Conservation (phyloP, 2,329 filamentous ascomycete genomes). For the Fusarium zealandicum region DNA sequence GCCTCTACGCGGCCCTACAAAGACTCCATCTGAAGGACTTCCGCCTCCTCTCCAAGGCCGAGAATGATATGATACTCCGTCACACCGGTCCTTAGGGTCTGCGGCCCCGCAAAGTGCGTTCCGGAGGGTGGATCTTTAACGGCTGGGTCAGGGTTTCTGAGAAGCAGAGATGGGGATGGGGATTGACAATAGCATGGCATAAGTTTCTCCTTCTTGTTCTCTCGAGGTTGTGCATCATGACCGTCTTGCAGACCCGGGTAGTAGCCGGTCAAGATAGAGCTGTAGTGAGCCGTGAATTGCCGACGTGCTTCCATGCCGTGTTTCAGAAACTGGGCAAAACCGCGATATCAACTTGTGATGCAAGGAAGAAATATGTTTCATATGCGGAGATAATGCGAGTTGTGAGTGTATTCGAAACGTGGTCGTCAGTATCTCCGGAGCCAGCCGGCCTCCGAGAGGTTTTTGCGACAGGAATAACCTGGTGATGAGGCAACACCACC, state of each 20-base stretch:
- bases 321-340: background rate
- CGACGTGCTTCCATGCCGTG: background rate
- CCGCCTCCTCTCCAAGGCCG: background rate
- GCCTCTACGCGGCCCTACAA: too few relatives aligned
- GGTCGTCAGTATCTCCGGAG: conserved; percentile 1
- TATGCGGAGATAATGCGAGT: background rate
- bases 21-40: too few relatives aligned
- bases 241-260: conserved; percentile 8
- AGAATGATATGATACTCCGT: conserved; percentile 14
- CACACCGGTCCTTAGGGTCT: conserved; percentile 20
- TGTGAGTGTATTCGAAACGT: background rate
- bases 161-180: conserved; percentile 1
- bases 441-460: background rate
- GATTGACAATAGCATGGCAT: conserved; percentile 11
- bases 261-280: conserved; percentile 8
- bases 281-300: conserved; percentile 18
- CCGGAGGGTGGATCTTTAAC: conserved; percentile 27
- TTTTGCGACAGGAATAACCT: background rate
- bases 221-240: conserved; percentile 1
- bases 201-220: background rate
- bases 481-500: too few relatives aligned
- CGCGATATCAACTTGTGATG: too few relatives aligned
- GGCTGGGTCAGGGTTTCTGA: conserved; percentile 16
- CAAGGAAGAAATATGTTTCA: conserved; percentile 7
- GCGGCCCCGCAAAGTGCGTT: conserved; percentile 26